Evolutionary conservation across 1,284 basidiomycete species (phyloP).

Genomic region (Boletus smithii): DNA sequence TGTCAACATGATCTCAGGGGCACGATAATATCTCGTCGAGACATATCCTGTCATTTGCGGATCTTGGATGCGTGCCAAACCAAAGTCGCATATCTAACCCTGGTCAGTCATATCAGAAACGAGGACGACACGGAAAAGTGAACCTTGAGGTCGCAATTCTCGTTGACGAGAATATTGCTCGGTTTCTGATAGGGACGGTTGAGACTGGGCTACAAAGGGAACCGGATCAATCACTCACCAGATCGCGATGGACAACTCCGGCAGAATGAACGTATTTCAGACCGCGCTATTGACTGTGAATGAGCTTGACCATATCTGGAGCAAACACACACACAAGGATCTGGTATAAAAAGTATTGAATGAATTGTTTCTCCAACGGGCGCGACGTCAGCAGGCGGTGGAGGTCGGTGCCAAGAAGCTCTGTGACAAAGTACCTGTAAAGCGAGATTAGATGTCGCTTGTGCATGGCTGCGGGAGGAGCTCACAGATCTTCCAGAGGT

Average conservation of each 20-base stretch:
- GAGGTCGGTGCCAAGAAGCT: conserved; percentile 96
- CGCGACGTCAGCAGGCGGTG: conserved; percentile 95
- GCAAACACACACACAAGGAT: conserved; percentile 69
- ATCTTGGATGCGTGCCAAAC: conserved; percentile 93
- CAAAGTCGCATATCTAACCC: conserved; percentile 93
- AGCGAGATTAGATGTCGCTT: neutral
- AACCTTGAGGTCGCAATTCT: conserved; percentile 96
- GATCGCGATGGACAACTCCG: conserved; percentile 96
- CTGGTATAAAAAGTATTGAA: conserved; percentile 99
- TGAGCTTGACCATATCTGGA: conserved; percentile 1
- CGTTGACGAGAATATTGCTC: conserved; percentile 99
- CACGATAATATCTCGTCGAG: conserved; percentile 97
- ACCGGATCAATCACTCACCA: conserved; percentile 48
- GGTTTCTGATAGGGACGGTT: conserved; percentile 68
- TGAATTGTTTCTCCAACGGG: conserved; percentile 99
- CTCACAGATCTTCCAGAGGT: conserved; percentile 92
- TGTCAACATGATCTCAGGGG: conserved; percentile 99
- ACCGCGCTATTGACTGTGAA: conserved; percentile 63
- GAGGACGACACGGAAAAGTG: conserved; percentile 17
- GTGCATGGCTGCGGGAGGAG: conserved; percentile 10
- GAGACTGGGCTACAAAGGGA: neutral
- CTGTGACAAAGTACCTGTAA: conserved; percentile 95
- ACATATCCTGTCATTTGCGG: conserved; percentile 99
- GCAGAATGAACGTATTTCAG: conserved; percentile 99
- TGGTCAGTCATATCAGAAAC: conserved; percentile 12